phyloP scores from a whole-genome alignment of 1,139 yeast species.

The Saccharomyces pastorianus region DNA sequence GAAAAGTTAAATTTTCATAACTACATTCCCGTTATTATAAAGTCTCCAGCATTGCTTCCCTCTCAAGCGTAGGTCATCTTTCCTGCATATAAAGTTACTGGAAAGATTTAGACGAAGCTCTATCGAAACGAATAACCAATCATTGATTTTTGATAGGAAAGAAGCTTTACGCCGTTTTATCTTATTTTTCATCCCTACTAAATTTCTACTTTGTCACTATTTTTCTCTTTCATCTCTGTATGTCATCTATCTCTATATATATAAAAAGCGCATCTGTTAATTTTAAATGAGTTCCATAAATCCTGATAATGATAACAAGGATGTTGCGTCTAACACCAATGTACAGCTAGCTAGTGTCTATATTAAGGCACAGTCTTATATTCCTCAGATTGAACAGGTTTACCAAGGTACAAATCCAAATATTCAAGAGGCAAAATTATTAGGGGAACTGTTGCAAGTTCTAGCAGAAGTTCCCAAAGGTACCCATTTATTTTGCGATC shows the following conservation, averaged over 20 bases:
- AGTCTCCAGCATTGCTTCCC: background rate
- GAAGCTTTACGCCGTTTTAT: background rate
- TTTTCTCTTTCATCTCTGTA: background rate
- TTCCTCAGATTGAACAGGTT: constrained; percentile 23
- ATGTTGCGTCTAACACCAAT: background rate
- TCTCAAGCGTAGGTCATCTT: background rate
- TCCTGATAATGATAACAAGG: background rate
- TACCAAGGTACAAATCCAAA: constrained; percentile 23
- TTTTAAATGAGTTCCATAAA: background rate
- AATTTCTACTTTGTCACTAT: background rate
- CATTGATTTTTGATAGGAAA: background rate
- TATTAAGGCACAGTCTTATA: constrained; percentile 15
- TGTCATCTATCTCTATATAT: background rate
- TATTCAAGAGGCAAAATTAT: constrained; percentile 23
- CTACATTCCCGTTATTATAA: background rate
- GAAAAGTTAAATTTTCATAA: background rate
- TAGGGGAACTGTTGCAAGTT: constrained; percentile 26
- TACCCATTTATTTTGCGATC: constrained; percentile 53
- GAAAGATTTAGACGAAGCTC: background rate
- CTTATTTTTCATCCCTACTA: background rate
- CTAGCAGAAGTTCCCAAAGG: constrained; percentile 22
- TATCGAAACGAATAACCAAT: background rate
- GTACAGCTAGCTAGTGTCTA: constrained; percentile 3
- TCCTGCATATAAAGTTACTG: background rate
- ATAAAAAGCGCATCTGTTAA: background rate